phyloP scores from a whole-genome alignment of 495 filamentous ascomycete genomes.

The Penicillium lividum region DNA sequence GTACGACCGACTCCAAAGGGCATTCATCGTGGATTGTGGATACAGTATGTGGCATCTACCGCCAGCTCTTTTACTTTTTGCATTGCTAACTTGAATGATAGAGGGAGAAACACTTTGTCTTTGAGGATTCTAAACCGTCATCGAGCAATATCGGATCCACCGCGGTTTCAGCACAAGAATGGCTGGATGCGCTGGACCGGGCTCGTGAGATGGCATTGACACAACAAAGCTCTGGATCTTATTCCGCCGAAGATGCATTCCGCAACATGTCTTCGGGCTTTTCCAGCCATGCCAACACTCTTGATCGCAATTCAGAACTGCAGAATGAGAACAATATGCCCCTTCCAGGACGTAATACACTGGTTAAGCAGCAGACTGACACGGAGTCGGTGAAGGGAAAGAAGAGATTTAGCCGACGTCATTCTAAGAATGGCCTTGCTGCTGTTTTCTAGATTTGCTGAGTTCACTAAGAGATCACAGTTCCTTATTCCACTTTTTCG shows the following conservation, averaged over 20 bases:
- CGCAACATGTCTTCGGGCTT: constrained; percentile 70
- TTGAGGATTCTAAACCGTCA: constrained; percentile 83
- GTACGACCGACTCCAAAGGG: constrained; percentile 78
- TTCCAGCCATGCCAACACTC: constrained; percentile 74
- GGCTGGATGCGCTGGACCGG: constrained; percentile 80
- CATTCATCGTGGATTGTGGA: constrained; percentile 88
- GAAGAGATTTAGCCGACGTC: constrained; percentile 85
- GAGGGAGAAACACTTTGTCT: constrained; percentile 88
- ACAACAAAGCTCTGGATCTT: constrained; percentile 64
- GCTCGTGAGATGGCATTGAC: constrained; percentile 78
- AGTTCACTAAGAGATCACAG: neutral
- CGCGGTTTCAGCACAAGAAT: constrained; percentile 69
- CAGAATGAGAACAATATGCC: constrained; percentile 29
- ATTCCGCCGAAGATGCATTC: constrained; percentile 68
- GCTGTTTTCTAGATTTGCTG: constrained; percentile 63
- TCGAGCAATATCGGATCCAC: constrained; percentile 47
- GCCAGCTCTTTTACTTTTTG: too few species aligned
- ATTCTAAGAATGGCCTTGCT: constrained; percentile 86
- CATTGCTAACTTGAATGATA: constrained; percentile 38
- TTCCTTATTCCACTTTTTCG: constrained; percentile 8
- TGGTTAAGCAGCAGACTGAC: constrained; percentile 52
- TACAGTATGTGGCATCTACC: constrained; percentile 64
- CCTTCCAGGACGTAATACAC: constrained; percentile 42
- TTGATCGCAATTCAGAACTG: constrained; percentile 55
- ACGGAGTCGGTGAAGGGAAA: constrained; percentile 60